Percentiles rank a stretch among this genome's conserved stretches.
These are phyloP conservation scores for Alternaria postmessia DNA, from an alignment of 2,329 filamentous ascomycete genomes.

Conservation along the genomic window DNA sequence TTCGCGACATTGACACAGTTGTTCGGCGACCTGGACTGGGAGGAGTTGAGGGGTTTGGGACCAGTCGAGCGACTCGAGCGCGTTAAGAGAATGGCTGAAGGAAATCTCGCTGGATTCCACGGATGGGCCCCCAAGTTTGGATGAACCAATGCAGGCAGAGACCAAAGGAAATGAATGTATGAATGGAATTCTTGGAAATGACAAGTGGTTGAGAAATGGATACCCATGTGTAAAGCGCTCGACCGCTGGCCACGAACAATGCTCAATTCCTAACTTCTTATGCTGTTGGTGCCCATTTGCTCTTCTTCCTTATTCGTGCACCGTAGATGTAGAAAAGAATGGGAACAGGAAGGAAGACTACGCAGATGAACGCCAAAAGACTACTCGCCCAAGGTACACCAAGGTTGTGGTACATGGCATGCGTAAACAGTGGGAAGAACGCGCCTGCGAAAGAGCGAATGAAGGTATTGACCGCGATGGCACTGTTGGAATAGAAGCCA, in stretches of 20 bases:
- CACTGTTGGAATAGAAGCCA: constrained; percentile 55
- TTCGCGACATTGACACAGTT: constrained; percentile 1
- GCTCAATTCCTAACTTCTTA: not conserved
- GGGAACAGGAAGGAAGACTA: constrained; percentile 45
- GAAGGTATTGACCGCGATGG: constrained; percentile 61
- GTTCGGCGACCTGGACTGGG: constrained; percentile 14
- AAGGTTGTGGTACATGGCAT: constrained; percentile 55
- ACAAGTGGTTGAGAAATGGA: not conserved
- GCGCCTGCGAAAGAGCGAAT: constrained; percentile 59
- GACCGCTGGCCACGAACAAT: not conserved
- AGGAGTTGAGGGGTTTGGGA: not conserved
- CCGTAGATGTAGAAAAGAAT: constrained; percentile 49
- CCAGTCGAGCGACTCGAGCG: not conserved
- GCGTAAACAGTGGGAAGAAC: constrained; percentile 60
- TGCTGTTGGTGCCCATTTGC: constrained; percentile 40
- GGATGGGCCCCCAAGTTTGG: not conserved
- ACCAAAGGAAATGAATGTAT: not conserved
- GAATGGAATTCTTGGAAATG: not conserved
- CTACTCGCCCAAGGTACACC: constrained; percentile 48
- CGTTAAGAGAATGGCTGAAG: constrained; percentile 5
- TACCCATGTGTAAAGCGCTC: not conserved
- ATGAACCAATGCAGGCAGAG: not conserved
- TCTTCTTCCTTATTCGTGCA: constrained; percentile 41
- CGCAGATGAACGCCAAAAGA: constrained; percentile 45
- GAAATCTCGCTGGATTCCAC: constrained; percentile 1